Conservation (phyloP, 1,284 basidiomycete species). For the Pseudozyma sp. region DNA sequence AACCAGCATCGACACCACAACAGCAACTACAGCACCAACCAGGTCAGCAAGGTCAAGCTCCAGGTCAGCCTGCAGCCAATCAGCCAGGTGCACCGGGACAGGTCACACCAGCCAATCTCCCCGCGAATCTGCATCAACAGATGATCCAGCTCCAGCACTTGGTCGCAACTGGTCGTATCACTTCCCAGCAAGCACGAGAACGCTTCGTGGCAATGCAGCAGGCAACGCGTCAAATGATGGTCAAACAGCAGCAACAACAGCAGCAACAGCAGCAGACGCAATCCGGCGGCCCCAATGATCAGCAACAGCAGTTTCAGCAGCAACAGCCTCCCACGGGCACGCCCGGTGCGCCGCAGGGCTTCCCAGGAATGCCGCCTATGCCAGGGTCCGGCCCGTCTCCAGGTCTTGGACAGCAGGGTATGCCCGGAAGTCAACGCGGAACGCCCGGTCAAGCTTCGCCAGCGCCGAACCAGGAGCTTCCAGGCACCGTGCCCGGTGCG, state of each 20-base stretch:
- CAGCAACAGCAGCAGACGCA: conserved; percentile 21
- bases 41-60: conserved; percentile 1
- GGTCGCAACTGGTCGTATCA: conserved; percentile 53
- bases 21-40: conserved; percentile 16
- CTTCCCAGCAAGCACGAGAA: conserved; percentile 60
- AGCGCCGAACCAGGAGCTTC: conserved; percentile 25
- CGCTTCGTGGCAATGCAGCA: conserved; percentile 60
- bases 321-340: conserved; percentile 13
- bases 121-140: conserved; percentile 53
- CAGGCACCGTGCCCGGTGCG: conserved; percentile 31
- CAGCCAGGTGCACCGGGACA: conserved; percentile 18
- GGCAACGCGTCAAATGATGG: conserved; percentile 52
- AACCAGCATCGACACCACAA: conserved; percentile 16
- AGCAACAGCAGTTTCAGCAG: conserved; percentile 13
- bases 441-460: conserved; percentile 29
- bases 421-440: conserved; percentile 15
- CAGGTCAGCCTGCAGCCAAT: conserved; percentile 12
- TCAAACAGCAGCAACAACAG: conserved; percentile 45
- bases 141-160: conserved; percentile 58
- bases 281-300: conserved; percentile 11
- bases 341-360: conserved; percentile 15
- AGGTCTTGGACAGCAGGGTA: conserved; percentile 5
- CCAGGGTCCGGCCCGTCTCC: conserved; percentile 18
- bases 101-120: conserved; percentile 34
- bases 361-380: conserved; percentile 25